Conservation (phyloP, 306 rosid genomes). For the Astragalus glycyphyllos region DNA sequence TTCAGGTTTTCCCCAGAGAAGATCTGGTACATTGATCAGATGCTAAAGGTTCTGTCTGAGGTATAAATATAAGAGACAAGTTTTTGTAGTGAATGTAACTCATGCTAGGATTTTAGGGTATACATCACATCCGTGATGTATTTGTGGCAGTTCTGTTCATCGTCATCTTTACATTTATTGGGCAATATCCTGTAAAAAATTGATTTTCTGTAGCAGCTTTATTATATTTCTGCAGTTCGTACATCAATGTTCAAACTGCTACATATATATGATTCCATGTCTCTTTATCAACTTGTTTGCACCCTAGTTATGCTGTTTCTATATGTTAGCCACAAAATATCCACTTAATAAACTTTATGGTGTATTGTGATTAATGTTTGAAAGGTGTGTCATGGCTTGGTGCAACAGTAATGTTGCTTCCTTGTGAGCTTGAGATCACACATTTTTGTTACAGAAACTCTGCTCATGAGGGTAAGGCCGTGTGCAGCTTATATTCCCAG, state of each 20-base stretch:
- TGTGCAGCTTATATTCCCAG: background rate
- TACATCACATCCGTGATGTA: constrained; percentile 7
- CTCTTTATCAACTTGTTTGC: constrained; percentile 30
- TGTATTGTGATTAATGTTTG: constrained; percentile 19
- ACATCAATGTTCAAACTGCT: background rate
- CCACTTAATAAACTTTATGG: constrained; percentile 29
- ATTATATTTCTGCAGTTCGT: background rate
- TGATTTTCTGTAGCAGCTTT: constrained; percentile 11
- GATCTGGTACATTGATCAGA: constrained; percentile 98
- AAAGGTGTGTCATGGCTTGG: constrained; percentile 27
- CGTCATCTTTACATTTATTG: constrained; percentile 29
- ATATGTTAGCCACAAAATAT: constrained; percentile 27
- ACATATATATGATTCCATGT: constrained; percentile 1
- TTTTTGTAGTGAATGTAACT: constrained; percentile 31
- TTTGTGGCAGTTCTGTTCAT: constrained; percentile 35
- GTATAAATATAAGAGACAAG: constrained; percentile 61
- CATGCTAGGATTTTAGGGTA: constrained; percentile 26
- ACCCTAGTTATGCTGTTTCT: constrained; percentile 20
- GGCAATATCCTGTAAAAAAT: constrained; percentile 9
- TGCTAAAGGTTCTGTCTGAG: constrained; percentile 99
- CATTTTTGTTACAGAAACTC: constrained; percentile 13
- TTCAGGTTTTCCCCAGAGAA: constrained; percentile 94
- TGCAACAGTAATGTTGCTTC: constrained; percentile 10
- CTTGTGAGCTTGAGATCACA: constrained; percentile 18
- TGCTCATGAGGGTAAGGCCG: constrained; percentile 1